These are phyloP conservation scores for Phaeosphaeriaceae sp. DNA, from an alignment of 2,329 filamentous ascomycete species.

Conservation along the genomic window DNA sequence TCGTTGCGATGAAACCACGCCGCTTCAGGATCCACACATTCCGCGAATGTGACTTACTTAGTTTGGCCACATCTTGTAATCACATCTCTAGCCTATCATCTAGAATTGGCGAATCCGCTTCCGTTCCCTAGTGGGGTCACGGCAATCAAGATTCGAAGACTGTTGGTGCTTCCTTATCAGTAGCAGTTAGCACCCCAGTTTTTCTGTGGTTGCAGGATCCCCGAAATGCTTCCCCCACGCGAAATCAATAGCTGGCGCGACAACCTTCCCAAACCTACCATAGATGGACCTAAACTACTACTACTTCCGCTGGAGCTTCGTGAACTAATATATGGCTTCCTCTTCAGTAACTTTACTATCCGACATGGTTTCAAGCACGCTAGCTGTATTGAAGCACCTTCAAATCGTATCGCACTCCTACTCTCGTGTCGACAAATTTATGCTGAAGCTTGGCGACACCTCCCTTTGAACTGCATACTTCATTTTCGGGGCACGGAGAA, in stretches of 20 bases:
- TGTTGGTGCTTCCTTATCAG: neutral
- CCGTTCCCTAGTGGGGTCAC: conserved; percentile 1
- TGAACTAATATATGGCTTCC: conserved; percentile 42
- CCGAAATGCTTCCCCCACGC: conserved; percentile 5
- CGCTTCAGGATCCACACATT: conserved; percentile 9
- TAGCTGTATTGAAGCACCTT: conserved; percentile 5
- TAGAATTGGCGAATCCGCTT: neutral
- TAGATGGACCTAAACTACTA: conserved; percentile 32
- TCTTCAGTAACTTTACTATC: conserved; percentile 40
- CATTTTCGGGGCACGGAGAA: conserved; percentile 45
- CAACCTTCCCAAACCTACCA: conserved; percentile 8
- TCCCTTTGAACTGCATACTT: conserved; percentile 38
- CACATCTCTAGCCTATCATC: conserved; percentile 3
- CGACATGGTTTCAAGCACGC: conserved; percentile 34
- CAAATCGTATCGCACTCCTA: conserved; percentile 39
- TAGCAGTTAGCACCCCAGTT: neutral
- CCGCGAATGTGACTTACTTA: conserved; percentile 2
- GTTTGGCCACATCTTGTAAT: neutral
- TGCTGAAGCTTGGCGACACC: conserved; percentile 41
- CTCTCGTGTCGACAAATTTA: conserved; percentile 39
- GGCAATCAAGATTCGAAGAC: neutral
- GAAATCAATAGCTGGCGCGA: conserved; percentile 14
- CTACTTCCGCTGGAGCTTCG: conserved; percentile 42
- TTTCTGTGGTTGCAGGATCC: neutral
- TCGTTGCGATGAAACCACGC: neutral